Evolutionary conservation across 345 rosid genomes (phyloP), one percentile per base, ranked within the genome.

Genomic region (Citrus reticulata): DNA sequence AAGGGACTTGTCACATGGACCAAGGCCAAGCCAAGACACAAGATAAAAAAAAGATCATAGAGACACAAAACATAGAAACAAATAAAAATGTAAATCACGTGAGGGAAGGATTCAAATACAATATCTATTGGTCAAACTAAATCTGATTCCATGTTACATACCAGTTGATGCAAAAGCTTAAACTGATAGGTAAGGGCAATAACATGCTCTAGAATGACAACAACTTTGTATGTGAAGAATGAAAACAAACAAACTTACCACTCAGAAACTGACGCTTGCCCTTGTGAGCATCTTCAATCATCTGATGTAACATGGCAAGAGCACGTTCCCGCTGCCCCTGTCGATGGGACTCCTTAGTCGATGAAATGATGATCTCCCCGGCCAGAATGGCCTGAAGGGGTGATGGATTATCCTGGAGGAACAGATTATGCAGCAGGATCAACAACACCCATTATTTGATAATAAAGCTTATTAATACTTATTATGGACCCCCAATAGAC

Each of bases 231-330:
- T 51, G 70, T 61, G 82, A 81, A 39, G 68, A 61, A 72, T 57
- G 42, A 70, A 65, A 65, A 70, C 16, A 55, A 75, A 68, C 77
- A 66, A 79, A 55, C 25, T 27, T 92, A 95, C 98, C 98, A 80
- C 99, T 95, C 79, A 95, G 85, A 89, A 95, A 95, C 88, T 95
- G 99, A 30, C 99, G 84, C 90, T 93, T 95, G 87, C 98, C 94
- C 91, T 32, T 90, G 78, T 95, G 96, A 83, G 99, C 99, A 89
- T 93, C 99, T 85, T 95, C 92, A 86, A 95, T 91, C 97, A 95
- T 95, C 88, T 93, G 97, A 83, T 92, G 93, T 55, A 95, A 90
- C 90, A 91, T 84, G 69, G 89, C 94, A 86, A 95, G 93, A 78
- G 97, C 89, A 70, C 97, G 97, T 84, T 95, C 97, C 83, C 85